Evolutionary conservation across 495 filamentous ascomycete genomes (phyloP).

Genomic region (Aspergillus cavernicola): DNA sequence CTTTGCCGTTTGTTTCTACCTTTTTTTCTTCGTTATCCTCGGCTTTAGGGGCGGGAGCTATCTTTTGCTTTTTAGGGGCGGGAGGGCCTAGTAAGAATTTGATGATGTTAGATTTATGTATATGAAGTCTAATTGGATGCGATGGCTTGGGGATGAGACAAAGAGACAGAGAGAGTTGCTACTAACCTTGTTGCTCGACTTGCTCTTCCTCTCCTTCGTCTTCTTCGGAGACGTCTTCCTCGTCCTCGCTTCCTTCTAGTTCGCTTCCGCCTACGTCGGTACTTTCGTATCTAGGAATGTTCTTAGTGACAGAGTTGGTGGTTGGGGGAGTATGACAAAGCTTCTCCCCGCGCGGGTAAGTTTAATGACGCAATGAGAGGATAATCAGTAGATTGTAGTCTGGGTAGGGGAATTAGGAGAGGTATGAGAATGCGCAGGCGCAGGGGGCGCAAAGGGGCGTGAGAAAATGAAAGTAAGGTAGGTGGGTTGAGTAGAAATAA

Average conservation of each 20-base stretch:
- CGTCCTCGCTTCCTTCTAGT: constrained; percentile 27
- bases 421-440: neutral
- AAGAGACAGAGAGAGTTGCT: neutral
- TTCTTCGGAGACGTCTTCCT: constrained; percentile 21
- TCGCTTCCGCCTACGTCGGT: constrained; percentile 51
- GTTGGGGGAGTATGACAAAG: neutral
- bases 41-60: constrained; percentile 20
- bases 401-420: neutral
- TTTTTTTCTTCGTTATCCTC: constrained; percentile 34
- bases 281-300: constrained; percentile 40
- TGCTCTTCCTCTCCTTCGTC: constrained; percentile 31
- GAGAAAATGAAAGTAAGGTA: constrained; percentile 1
- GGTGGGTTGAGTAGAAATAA: too few species aligned
- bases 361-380: constrained; percentile 1
- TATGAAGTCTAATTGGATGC: too few species aligned
- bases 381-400: neutral
- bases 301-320: neutral
- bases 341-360: neutral
- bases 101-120: neutral
- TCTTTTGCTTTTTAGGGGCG: constrained; percentile 42
- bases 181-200: constrained; percentile 30
- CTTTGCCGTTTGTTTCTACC: constrained; percentile 26
- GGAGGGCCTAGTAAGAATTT: constrained; percentile 29
- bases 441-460: constrained; percentile 1
- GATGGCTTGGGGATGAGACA: neutral